A percentile compares a stretch with the other conserved stretches of the same genome.
phyloP scores from a whole-genome alignment of 2,329 filamentous ascomycete genomes.

The Laburnicola sp. region DNA sequence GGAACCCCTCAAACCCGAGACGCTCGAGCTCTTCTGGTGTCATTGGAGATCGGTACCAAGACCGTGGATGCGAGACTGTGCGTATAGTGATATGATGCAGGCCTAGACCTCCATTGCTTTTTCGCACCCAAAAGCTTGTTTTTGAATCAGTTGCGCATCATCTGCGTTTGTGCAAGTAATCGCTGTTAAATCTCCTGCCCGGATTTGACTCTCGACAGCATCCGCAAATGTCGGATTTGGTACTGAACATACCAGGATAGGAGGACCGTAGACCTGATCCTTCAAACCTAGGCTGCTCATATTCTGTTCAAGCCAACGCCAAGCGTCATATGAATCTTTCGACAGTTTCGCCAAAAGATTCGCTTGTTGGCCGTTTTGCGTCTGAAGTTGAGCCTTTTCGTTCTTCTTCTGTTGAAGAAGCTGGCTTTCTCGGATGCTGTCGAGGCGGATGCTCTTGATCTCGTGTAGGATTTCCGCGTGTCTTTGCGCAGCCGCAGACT shows the following conservation, averaged over 20 bases:
- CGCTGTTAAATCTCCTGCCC: constrained; percentile 56
- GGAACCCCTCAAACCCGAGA: constrained; percentile 77
- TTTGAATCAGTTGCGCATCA: constrained; percentile 74
- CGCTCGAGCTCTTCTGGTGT: constrained; percentile 57
- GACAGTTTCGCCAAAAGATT: constrained; percentile 65
- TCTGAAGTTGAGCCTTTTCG: constrained; percentile 27
- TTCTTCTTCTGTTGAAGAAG: constrained; percentile 34
- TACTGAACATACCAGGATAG: constrained; percentile 77
- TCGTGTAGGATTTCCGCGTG: constrained; percentile 50
- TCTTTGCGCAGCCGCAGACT: constrained; percentile 56
- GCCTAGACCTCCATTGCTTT: constrained; percentile 50
- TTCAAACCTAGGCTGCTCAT: constrained; percentile 63
- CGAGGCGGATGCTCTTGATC: constrained; percentile 21
- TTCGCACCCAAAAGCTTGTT: constrained; percentile 60
- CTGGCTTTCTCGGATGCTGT: constrained; percentile 3
- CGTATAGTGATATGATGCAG: constrained; percentile 74
- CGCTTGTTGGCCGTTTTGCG: constrained; percentile 47
- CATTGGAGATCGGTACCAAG: constrained; percentile 60
- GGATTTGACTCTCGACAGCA: constrained; percentile 61
- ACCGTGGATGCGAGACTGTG: constrained; percentile 59
- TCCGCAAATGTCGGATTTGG: constrained; percentile 70
- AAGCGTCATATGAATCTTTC: constrained; percentile 68
- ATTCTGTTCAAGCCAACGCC: constrained; percentile 81
- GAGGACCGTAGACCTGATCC: constrained; percentile 77
- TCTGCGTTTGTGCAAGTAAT: constrained; percentile 75